phyloP scores from a whole-genome alignment of 768 basidiomycete genomes.

The Naematelia encephala region DNA sequence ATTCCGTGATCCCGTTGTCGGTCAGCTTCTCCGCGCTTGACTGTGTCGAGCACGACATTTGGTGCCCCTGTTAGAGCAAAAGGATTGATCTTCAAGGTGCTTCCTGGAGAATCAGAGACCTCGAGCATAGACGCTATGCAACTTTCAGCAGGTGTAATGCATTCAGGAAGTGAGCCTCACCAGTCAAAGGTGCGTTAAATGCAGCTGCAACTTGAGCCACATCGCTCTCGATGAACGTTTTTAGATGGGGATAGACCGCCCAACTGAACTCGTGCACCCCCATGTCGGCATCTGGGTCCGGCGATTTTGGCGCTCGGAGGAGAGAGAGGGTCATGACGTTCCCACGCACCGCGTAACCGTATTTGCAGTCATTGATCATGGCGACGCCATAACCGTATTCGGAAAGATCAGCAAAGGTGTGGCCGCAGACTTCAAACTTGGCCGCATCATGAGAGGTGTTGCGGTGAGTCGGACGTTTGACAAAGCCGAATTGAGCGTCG shows the following conservation, averaged over 20 bases:
- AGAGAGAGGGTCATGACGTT: constrained; percentile 83
- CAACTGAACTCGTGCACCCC: constrained; percentile 73
- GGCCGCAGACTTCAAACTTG: constrained; percentile 90
- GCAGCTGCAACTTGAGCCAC: constrained; percentile 55
- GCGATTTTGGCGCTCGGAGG: constrained; percentile 79
- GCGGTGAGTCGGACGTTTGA: constrained; percentile 88
- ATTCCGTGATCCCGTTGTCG: constrained; percentile 49
- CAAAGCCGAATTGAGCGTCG: constrained; percentile 87
- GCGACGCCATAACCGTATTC: constrained; percentile 89
- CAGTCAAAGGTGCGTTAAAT: constrained; percentile 61
- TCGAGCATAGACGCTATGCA: background rate
- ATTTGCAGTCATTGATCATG: constrained; percentile 91
- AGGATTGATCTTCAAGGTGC: constrained; percentile 53
- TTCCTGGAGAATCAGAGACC: constrained; percentile 3
- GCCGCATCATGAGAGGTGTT: constrained; percentile 71
- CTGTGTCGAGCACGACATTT: constrained; percentile 86
- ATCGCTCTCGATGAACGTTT: constrained; percentile 85
- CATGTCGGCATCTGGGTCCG: constrained; percentile 48
- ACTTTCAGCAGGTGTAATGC: background rate
- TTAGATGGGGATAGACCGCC: constrained; percentile 82
- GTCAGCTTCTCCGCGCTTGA: constrained; percentile 91
- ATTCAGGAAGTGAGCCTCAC: constrained; percentile 54
- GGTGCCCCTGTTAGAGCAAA: constrained; percentile 67
- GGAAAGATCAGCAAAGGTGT: constrained; percentile 60
- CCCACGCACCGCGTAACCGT: constrained; percentile 76